Percentiles rank a stretch among this genome's conserved stretches.
Conservation (phyloP, 345 rosid species). For the Gossypium sturtianum region DNA sequence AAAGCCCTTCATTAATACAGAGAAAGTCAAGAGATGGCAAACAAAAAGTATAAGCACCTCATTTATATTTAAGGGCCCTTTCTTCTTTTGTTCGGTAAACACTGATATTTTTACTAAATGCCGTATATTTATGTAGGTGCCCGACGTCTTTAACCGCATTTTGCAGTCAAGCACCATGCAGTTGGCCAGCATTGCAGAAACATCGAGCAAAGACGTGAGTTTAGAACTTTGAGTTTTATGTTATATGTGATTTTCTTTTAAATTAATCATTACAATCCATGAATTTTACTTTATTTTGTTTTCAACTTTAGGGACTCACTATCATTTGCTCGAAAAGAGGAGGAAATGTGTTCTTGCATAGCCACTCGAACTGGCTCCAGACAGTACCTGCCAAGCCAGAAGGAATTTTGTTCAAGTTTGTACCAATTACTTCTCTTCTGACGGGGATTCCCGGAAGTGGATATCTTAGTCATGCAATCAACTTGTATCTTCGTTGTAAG, state of each 20-base stretch:
- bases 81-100: not conserved
- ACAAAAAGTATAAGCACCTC: not conserved
- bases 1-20: not conserved
- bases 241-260: not conserved
- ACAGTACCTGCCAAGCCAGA: conserved; percentile 62
- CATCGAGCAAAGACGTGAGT: conserved; percentile 50
- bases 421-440: conserved; percentile 66
- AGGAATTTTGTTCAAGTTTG: conserved; percentile 60
- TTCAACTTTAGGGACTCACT: conserved; percentile 49
- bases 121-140: not conserved
- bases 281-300: not conserved
- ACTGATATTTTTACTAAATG: not conserved
- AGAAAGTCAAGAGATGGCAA: not conserved
- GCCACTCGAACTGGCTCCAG: conserved; percentile 67
- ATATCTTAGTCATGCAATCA: conserved; percentile 69
- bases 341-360: conserved; percentile 25
- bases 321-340: conserved; percentile 32
- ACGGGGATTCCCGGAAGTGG: conserved; percentile 67
- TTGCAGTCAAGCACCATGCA: not conserved
- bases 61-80: not conserved
- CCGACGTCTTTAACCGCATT: not conserved
- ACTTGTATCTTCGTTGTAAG: conserved; percentile 70
- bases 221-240: not conserved
- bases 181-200: conserved; percentile 35
- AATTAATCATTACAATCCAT: not conserved